Evolutionary conservation across 2,329 filamentous ascomycete genomes (phyloP).

Genomic region (Dactylellina cionopaga): DNA sequence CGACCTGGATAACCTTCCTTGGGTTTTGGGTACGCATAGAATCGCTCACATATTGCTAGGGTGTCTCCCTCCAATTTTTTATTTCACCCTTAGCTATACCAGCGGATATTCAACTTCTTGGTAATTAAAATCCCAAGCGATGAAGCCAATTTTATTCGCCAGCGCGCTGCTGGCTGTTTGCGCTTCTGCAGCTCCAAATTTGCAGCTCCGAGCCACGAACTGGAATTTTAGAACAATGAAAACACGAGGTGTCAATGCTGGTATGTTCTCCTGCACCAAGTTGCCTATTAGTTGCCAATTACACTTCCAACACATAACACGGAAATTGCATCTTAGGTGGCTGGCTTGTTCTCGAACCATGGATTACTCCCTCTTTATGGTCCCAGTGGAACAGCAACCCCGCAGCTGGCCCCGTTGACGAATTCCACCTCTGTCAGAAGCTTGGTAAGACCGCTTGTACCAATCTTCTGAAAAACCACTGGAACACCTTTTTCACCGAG

Average conservation of each 20-base stretch:
- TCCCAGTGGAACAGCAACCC: constrained; percentile 58
- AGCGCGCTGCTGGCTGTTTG: neutral
- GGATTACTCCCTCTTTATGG: constrained; percentile 70
- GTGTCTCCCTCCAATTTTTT: too few species aligned
- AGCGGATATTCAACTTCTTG: too few species aligned
- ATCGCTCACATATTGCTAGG: too few species aligned
- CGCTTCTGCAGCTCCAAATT: constrained; percentile 7
- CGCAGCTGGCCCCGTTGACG: constrained; percentile 66
- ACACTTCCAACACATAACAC: constrained; percentile 15
- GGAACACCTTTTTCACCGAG: constrained; percentile 69
- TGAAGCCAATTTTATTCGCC: too few species aligned
- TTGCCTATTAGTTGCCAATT: too few species aligned
- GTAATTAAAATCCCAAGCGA: too few species aligned
- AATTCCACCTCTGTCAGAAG: constrained; percentile 66
- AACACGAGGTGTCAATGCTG: constrained; percentile 61
- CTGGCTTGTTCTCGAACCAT: constrained; percentile 60
- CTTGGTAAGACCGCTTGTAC: constrained; percentile 66
- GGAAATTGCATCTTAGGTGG: too few species aligned
- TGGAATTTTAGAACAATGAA: constrained; percentile 65
- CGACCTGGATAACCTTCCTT: too few species aligned
- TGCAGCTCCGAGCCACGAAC: constrained; percentile 55
- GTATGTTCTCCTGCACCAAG: constrained; percentile 9
- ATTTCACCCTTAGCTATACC: too few species aligned
- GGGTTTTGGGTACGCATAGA: too few species aligned
- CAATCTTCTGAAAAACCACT: constrained; percentile 66